Conservation (phyloP, 345 rosid genomes). For the Salix viminalis region DNA sequence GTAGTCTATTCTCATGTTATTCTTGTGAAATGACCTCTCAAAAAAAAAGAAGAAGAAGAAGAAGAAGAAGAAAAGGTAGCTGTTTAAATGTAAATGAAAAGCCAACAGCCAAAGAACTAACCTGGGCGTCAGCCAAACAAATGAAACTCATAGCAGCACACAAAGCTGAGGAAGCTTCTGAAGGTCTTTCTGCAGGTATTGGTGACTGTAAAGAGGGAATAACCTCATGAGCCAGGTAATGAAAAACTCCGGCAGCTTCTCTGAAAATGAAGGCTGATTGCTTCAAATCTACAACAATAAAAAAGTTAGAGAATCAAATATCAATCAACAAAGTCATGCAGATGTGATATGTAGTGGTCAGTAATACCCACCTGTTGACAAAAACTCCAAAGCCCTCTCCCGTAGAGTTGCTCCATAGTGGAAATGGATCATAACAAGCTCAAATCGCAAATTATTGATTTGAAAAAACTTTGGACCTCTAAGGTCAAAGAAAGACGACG, state of each 20-base stretch:
- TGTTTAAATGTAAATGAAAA: not conserved
- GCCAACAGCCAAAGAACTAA: conserved; percentile 17
- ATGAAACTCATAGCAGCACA: conserved; percentile 52
- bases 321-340: not conserved
- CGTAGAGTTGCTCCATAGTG: conserved; percentile 57
- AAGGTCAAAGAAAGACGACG: conserved; percentile 48
- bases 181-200: conserved; percentile 36
- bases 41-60: not conserved
- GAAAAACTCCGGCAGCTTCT: conserved; percentile 75
- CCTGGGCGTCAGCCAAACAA: conserved; percentile 91
- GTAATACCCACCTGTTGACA: conserved; percentile 42
- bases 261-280: conserved; percentile 56
- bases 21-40: too few relatives aligned
- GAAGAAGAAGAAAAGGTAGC: not conserved
- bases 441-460: conserved; percentile 55
- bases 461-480: conserved; percentile 53
- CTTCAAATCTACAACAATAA: conserved; percentile 41
- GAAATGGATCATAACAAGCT: conserved; percentile 58
- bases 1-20: too few relatives aligned
- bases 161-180: conserved; percentile 48
- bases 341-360: not conserved
- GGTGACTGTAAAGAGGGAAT: conserved; percentile 43
- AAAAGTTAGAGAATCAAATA: not conserved
- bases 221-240: conserved; percentile 52
- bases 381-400: conserved; percentile 61